These are phyloP conservation scores for Scenedesmus sp. DNA, from an alignment of 163 green algal genomes.

Conservation along the genomic window DNA sequence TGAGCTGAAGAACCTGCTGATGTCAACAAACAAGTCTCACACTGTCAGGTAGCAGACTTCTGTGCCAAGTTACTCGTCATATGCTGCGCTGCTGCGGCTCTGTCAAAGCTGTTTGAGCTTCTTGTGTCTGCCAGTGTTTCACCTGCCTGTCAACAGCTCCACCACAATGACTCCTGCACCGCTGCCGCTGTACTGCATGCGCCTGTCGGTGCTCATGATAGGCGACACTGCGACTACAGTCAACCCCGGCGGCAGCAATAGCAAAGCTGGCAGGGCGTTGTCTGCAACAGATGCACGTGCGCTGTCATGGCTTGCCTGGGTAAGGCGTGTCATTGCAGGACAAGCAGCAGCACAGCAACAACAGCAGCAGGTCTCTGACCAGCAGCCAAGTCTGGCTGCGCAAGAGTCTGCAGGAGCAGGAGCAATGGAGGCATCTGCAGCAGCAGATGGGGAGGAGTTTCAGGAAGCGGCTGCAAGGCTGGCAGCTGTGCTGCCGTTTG, in stretches of 20 bases:
- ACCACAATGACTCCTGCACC: background rate
- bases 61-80: background rate
- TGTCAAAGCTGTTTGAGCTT: too few relatives aligned
- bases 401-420: background rate
- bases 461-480: constrained; percentile 24
- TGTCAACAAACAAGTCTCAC: too few relatives aligned
- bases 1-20: too few relatives aligned
- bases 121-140: background rate
- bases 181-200: background rate
- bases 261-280: constrained; percentile 26
- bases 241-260: background rate
- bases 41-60: too few relatives aligned
- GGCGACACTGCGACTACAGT: constrained; percentile 28
- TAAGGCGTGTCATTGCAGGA: constrained; percentile 46
- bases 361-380: background rate
- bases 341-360: background rate
- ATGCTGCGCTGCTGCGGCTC: background rate
- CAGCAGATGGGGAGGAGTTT: constrained; percentile 30
- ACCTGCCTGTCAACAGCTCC: background rate
- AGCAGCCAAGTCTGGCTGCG: background rate
- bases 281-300: constrained; percentile 64
- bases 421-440: background rate
- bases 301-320: constrained; percentile 71
- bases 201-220: background rate
- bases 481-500: constrained; percentile 33